Evolutionary conservation across 805 yeast genomes (phyloP).

Genomic region (Kurtzmaniella fragi): DNA sequence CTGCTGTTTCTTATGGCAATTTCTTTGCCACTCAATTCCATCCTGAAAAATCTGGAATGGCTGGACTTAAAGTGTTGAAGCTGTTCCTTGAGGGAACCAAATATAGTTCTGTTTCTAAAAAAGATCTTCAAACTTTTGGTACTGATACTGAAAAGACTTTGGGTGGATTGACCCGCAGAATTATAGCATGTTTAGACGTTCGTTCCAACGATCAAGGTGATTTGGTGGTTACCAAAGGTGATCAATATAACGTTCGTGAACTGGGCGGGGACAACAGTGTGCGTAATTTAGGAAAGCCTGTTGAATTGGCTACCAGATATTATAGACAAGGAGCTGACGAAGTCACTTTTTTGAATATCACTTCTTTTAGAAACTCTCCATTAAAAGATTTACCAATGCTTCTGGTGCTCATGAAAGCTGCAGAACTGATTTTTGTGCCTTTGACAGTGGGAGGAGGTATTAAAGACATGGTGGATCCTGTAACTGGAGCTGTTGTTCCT

Average conservation of each 20-base stretch:
- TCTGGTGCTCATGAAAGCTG: constrained; percentile 76
- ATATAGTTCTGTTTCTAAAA: constrained; percentile 13
- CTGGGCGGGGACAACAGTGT: constrained; percentile 37
- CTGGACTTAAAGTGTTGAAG: constrained; percentile 75
- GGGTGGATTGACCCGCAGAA: constrained; percentile 79
- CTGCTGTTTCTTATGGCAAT: constrained; percentile 72
- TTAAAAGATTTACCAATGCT: constrained; percentile 92
- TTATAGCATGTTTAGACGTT: constrained; percentile 97
- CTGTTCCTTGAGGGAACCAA: constrained; percentile 58
- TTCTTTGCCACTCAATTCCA: constrained; percentile 96
- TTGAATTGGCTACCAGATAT: constrained; percentile 84
- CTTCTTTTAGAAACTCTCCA: constrained; percentile 94
- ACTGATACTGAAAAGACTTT: constrained; percentile 26
- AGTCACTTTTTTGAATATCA: constrained; percentile 88
- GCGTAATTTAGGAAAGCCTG: constrained; percentile 94
- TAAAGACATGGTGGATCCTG: constrained; percentile 83
- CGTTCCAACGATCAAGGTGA: constrained; percentile 93
- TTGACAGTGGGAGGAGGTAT: constrained; percentile 98
- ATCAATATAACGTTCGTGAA: constrained; percentile 95
- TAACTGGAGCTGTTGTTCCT: constrained; percentile 63
- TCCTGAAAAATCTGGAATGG: constrained; percentile 95
- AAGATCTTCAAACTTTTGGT: constrained; percentile 14
- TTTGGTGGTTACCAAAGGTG: constrained; percentile 96
- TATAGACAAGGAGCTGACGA: constrained; percentile 97
- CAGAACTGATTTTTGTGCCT: constrained; percentile 92